These are phyloP conservation scores for Polyplosphaeria fusca DNA, from an alignment of 495 filamentous ascomycete genomes.

Conservation along the genomic window DNA sequence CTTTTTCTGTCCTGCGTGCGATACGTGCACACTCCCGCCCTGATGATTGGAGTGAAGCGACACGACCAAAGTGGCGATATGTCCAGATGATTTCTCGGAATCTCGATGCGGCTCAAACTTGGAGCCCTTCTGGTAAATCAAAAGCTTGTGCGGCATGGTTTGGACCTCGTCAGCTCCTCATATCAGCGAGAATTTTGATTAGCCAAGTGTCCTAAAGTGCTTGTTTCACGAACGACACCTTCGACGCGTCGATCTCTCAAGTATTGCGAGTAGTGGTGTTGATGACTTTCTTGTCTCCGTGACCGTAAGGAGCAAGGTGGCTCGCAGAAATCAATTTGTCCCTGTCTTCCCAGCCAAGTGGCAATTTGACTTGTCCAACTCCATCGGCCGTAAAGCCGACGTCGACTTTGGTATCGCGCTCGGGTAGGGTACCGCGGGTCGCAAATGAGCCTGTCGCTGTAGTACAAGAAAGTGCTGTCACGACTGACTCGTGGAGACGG, in stretches of 20 bases:
- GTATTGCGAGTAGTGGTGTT: constrained; percentile 50
- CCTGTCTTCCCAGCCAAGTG: constrained; percentile 20
- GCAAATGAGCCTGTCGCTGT: no score
- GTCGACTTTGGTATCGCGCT: no score
- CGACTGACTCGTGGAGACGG: no score
- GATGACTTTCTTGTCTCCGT: constrained; percentile 47
- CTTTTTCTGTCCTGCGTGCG: constrained; percentile 41
- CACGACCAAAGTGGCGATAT: constrained; percentile 58
- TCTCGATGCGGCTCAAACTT: constrained; percentile 55
- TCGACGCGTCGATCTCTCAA: constrained; percentile 48
- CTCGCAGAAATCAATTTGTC: constrained; percentile 31
- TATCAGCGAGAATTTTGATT: no score
- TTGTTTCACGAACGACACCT: constrained; percentile 46
- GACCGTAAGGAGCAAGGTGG: constrained; percentile 45
- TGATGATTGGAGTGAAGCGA: constrained; percentile 52
- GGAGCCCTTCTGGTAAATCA: constrained; percentile 55
- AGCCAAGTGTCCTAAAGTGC: no score
- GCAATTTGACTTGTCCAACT: constrained; percentile 11
- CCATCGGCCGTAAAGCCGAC: not conserved
- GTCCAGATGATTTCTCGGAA: constrained; percentile 52
- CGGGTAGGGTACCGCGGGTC: no score
- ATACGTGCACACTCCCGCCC: constrained; percentile 51
- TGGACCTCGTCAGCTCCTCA: no score
- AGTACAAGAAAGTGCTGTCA: no score
- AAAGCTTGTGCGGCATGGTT: constrained; percentile 48